These are phyloP conservation scores for Ascoidea tarda DNA, from an alignment of 805 yeast species.

Conservation along the genomic window DNA sequence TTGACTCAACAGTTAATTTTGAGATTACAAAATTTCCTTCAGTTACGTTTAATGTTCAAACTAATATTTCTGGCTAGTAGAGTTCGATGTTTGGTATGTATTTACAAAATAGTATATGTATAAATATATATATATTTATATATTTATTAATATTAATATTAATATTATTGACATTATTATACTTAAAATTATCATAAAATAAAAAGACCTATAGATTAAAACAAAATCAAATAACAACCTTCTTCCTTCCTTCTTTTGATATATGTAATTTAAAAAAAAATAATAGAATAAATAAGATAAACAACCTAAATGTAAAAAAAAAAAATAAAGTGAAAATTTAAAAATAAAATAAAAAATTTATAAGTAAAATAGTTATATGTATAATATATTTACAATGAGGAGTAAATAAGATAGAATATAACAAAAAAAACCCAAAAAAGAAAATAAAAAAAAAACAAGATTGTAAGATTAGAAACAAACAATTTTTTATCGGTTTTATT, in stretches of 20 bases:
- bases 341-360: no score
- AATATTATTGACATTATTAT: not conserved
- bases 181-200: not conserved
- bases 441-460: no score
- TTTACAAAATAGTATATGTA: not conserved
- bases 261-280: no score
- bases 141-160: not conserved
- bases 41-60: constrained; percentile 63
- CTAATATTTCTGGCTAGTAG: constrained; percentile 15
- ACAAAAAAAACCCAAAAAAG: no score
- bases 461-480: no score
- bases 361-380: no score
- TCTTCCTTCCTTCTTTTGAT: no score
- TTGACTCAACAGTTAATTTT: constrained; percentile 49
- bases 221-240: not conserved
- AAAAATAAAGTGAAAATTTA: no score
- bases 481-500: not conserved
- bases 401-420: no score
- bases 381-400: no score
- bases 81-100: not conserved
- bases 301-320: no score
- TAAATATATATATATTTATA: not conserved
- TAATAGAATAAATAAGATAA: no score
- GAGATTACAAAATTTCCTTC: constrained; percentile 48
- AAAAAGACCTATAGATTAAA: not conserved